Conservation (phyloP, 1,284 basidiomycete species). For the Caloboletus firmus region DNA sequence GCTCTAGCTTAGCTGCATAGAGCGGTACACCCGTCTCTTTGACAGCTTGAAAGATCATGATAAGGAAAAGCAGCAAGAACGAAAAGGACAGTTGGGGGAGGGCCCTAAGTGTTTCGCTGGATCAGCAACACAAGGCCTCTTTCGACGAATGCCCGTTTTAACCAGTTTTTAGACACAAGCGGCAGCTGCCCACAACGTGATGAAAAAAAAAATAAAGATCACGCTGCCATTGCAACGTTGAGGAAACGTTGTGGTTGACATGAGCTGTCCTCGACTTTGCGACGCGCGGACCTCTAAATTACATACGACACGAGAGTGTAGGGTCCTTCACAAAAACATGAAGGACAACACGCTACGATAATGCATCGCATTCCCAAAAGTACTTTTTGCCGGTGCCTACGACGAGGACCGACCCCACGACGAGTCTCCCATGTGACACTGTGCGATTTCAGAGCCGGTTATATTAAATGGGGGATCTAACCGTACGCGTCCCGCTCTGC, state of each 20-base stretch:
- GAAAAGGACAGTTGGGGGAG: background rate
- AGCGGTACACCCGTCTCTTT: slow-evolving; percentile 28
- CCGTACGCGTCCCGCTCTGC: no score
- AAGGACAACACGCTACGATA: background rate
- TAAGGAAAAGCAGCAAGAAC: background rate
- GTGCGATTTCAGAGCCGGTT: no score
- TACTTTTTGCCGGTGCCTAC: background rate
- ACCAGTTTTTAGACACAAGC: slow-evolving; percentile 2
- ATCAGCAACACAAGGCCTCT: background rate
- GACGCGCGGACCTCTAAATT: slow-evolving; percentile 15
- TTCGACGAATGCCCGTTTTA: slow-evolving; percentile 14
- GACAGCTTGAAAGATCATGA: slow-evolving; percentile 14
- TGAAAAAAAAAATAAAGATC: slow-evolving; percentile 3
- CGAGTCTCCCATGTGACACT: background rate
- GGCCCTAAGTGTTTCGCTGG: background rate
- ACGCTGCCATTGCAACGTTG: slow-evolving; percentile 30
- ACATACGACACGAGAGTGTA: slow-evolving; percentile 10
- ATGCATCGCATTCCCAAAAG: background rate
- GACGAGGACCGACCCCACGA: background rate
- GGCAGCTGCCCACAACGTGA: slow-evolving; percentile 16
- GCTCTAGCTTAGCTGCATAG: slow-evolving; percentile 27
- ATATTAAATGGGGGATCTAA: no score
- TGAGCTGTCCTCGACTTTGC: slow-evolving; percentile 11
- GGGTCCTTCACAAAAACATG: background rate
- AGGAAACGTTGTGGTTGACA: slow-evolving; percentile 29